Conservation (phyloP, 2,329 filamentous ascomycete genomes). For the Eutypella sp. region DNA sequence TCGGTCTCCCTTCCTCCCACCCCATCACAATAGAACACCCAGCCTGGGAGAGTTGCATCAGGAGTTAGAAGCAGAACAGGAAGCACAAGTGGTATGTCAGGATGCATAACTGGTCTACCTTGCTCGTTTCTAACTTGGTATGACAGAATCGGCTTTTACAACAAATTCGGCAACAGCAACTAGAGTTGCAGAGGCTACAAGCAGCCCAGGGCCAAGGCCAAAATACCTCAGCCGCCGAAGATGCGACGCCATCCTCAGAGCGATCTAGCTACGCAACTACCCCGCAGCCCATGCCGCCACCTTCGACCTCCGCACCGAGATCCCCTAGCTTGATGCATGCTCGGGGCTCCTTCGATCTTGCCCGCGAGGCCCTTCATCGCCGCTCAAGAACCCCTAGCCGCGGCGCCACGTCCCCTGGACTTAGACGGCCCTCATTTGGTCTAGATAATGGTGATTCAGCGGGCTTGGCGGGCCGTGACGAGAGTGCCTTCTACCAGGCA, state of each 20-base stretch:
- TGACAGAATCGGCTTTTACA: slow-evolving; percentile 66
- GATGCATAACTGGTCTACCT: not conserved
- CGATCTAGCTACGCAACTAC: slow-evolving; percentile 35
- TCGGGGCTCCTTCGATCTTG: slow-evolving; percentile 55
- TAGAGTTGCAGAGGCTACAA: slow-evolving; percentile 61
- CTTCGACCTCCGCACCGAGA: slow-evolving; percentile 42
- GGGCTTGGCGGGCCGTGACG: slow-evolving; percentile 62
- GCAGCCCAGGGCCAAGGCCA: slow-evolving; percentile 37
- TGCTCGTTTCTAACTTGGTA: slow-evolving; percentile 4
- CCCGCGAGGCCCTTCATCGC: slow-evolving; percentile 50
- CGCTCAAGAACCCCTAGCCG: slow-evolving; percentile 56
- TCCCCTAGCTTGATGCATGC: slow-evolving; percentile 47
- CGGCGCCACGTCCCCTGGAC: slow-evolving; percentile 47
- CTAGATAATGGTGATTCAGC: slow-evolving; percentile 54
- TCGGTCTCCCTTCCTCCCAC: slow-evolving; percentile 41
- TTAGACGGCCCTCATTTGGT: slow-evolving; percentile 54
- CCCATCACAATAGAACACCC: slow-evolving; percentile 61
- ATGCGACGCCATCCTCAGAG: slow-evolving; percentile 42
- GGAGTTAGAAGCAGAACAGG: slow-evolving; percentile 73
- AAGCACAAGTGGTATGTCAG: slow-evolving; percentile 63
- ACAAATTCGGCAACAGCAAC: slow-evolving; percentile 72
- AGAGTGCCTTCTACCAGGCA: slow-evolving; percentile 75
- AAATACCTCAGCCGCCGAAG: slow-evolving; percentile 43
- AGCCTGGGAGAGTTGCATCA: slow-evolving; percentile 75
- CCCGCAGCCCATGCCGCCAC: slow-evolving; percentile 29